Conservation (phyloP, 441 rosid genomes). For the Gossypium gossypioides region DNA sequence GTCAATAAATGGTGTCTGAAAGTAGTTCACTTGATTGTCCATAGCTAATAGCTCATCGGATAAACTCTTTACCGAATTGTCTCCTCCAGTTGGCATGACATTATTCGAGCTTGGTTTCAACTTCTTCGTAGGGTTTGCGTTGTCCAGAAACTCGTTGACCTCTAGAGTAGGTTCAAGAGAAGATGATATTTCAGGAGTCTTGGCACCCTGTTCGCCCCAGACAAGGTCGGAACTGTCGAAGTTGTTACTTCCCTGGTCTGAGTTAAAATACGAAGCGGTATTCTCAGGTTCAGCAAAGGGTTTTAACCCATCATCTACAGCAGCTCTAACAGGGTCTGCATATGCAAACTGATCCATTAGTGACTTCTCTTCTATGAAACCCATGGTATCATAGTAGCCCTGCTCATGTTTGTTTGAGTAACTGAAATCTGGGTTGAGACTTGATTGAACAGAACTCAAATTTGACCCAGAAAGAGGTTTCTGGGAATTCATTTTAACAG, state of each 20-base stretch:
- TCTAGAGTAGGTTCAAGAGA: constrained; percentile 34
- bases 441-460: constrained; percentile 21
- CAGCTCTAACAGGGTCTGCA: constrained; percentile 21
- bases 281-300: constrained; percentile 26
- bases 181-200: constrained; percentile 75
- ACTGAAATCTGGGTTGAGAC: constrained; percentile 27
- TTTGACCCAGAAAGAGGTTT: constrained; percentile 29
- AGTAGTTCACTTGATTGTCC: constrained; percentile 41
- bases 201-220: constrained; percentile 61
- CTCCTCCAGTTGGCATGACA: constrained; percentile 20
- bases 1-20: constrained; percentile 43
- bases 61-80: constrained; percentile 28
- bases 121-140: constrained; percentile 51
- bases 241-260: constrained; percentile 83
- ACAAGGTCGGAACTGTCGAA: constrained; percentile 67
- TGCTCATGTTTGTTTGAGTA: constrained; percentile 32
- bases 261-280: constrained; percentile 39
- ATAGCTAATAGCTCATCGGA: constrained; percentile 68
- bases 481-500: constrained; percentile 30
- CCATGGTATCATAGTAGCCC: constrained; percentile 33
- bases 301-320: constrained; percentile 19
- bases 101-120: constrained; percentile 31
- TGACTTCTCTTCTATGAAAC: constrained; percentile 59
- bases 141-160: constrained; percentile 43
- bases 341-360: constrained; percentile 39